Evolutionary conservation across 805 yeast genomes (phyloP), one percentile per base, ranked within the genome.

Genomic region (Zygoascus flipseniorum): DNA sequence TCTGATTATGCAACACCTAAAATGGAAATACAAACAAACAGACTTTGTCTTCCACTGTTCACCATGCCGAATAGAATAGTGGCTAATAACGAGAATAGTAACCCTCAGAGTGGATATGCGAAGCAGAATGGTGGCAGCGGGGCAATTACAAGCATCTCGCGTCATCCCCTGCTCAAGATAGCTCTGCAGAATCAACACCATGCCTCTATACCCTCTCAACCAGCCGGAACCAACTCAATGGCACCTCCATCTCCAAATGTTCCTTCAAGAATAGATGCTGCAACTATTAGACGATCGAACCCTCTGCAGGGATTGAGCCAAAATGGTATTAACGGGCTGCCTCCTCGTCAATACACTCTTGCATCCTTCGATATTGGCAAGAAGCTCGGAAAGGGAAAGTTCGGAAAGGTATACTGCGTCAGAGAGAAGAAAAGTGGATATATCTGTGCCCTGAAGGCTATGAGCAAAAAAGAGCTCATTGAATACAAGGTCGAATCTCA

Each of bases 341-440:
- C 51, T 31, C 31, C 48, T 9, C 50, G 53, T 14, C 61, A 71
- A 35, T 76, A 72, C 59, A 60, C 76, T 0, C 67, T 82, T 20
- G 69, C 73, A 31, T 93, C 87, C 64, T 92, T 92, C 69, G 96
- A 89, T 60, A 77, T 92, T 44, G 98, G 97, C 16, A 78, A 83
- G 52, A 82, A 85, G 54, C 75, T 92, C 48, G 99, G 98, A 0
- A 89, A 87, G 65, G 99, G 99, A 6, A 89, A 89, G 67, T 83
- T 90, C 62, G 99, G 99, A 8, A 82, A 81, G 62, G 98, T 93
- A 0, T 90, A 89, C 68, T 86, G 96, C 65, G 97, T 85, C 8
- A 76, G 77, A 53, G 97, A 89, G 65, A 82, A 79, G 58, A 63
- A 70, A 37, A 77, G 88, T 0, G 95, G 95, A 1, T 86, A 80